phyloP scores from a whole-genome alignment of 345 rosid species.

The Citrus mangshanensis region DNA sequence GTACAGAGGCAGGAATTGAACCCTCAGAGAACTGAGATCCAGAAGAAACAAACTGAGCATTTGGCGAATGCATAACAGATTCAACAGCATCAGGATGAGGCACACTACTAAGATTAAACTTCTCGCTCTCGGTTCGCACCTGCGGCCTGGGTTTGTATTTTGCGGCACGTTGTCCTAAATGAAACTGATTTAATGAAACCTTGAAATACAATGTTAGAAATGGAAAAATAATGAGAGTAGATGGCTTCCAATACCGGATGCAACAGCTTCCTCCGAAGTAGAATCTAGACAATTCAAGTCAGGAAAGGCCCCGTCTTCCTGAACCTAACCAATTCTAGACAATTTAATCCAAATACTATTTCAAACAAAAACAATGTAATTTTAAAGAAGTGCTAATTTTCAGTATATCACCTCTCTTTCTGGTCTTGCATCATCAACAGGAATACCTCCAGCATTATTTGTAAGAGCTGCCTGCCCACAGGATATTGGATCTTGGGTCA shows the following conservation, averaged over 20 bases:
- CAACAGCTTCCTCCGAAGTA: slow-evolving; percentile 26
- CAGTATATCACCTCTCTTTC: slow-evolving; percentile 31
- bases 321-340: slow-evolving; percentile 14
- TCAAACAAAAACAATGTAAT: slow-evolving; percentile 10
- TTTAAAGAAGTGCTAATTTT: not conserved
- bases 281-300: slow-evolving; percentile 39
- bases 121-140: slow-evolving; percentile 24
- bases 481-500: slow-evolving; percentile 8
- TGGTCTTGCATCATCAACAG: slow-evolving; percentile 15
- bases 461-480: slow-evolving; percentile 8
- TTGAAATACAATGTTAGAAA: not conserved
- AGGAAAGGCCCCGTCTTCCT: slow-evolving; percentile 37
- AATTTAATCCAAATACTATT: slow-evolving; percentile 14
- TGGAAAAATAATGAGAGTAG: not conserved
- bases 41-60: slow-evolving; percentile 20
- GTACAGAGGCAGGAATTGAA: slow-evolving; percentile 34
- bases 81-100: slow-evolving; percentile 23
- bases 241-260: slow-evolving; percentile 29
- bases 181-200: slow-evolving; percentile 10
- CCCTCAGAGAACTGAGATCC: slow-evolving; percentile 31
- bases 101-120: slow-evolving; percentile 6
- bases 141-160: slow-evolving; percentile 49
- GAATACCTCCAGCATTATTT: slow-evolving; percentile 14
- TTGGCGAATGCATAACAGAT: slow-evolving; percentile 20
- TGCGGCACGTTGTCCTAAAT: slow-evolving; percentile 34